Evolutionary conservation across 2,329 filamentous ascomycete species (phyloP).

Genomic region (Parastagonospora avenae): DNA sequence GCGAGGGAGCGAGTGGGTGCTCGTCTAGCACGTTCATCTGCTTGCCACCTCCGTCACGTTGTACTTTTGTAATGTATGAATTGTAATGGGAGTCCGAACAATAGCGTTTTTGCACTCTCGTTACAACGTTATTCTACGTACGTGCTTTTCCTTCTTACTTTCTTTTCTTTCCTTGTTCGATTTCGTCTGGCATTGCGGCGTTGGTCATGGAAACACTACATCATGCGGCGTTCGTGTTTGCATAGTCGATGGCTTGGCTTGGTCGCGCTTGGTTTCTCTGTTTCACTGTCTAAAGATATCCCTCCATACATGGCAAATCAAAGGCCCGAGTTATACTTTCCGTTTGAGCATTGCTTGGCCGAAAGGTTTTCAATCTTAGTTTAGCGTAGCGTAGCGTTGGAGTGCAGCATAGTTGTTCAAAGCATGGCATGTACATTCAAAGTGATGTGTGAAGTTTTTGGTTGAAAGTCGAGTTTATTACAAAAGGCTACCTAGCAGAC

Average conservation of each 20-base stretch:
- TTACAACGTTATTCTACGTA: background rate
- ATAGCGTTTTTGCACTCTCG: background rate
- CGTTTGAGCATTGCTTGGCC: constrained; percentile 15
- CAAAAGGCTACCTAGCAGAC: constrained; percentile 1
- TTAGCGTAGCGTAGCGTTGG: background rate
- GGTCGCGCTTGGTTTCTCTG: constrained; percentile 2
- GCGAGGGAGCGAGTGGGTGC: constrained; percentile 92
- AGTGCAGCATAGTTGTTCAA: background rate
- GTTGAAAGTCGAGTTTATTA: background rate
- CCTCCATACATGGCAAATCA: background rate
- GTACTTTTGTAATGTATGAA: background rate
- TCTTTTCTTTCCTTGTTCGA: background rate
- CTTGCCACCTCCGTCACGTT: background rate
- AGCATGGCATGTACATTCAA: no score
- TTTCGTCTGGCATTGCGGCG: background rate
- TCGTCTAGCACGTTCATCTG: constrained; percentile 54
- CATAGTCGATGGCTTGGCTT: no score
- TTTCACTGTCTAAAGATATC: constrained; percentile 10
- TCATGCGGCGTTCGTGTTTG: background rate
- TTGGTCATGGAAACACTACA: background rate
- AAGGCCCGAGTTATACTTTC: background rate
- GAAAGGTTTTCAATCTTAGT: constrained; percentile 2
- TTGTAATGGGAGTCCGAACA: background rate
- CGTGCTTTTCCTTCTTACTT: background rate
- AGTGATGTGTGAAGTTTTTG: background rate